phyloP scores from a whole-genome alignment of 768 basidiomycete genomes.

The Naganishia antarctica region DNA sequence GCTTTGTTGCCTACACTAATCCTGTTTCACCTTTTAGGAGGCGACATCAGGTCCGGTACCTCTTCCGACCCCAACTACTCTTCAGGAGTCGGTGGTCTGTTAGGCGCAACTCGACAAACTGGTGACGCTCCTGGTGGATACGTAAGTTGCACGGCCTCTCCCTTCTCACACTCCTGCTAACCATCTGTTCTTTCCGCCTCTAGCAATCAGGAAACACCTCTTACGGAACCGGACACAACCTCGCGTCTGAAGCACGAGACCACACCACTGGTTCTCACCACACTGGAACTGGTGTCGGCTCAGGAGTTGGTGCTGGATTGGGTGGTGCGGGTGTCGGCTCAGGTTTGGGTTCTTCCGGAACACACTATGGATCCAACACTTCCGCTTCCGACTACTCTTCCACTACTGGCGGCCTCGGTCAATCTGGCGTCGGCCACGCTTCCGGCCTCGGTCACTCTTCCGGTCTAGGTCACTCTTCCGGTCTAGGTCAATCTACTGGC shows the following conservation, averaged over 20 bases:
- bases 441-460: too few species aligned
- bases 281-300: slow-evolving; percentile 7
- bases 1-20: too few species aligned
- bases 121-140: slow-evolving; percentile 23
- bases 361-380: slow-evolving; percentile 23
- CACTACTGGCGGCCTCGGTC: slow-evolving; percentile 11
- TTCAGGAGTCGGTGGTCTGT: too few species aligned
- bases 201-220: slow-evolving; percentile 23
- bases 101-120: too few species aligned
- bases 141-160: not conserved
- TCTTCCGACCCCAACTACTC: too few species aligned
- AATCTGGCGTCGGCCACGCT: too few species aligned
- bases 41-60: too few species aligned
- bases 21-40: too few species aligned
- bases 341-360: too few species aligned
- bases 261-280: slow-evolving; percentile 7
- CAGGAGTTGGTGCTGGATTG: not conserved
- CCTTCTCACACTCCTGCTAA: not conserved
- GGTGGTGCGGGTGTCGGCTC: not conserved
- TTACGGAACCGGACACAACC: slow-evolving; percentile 23
- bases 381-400: slow-evolving; percentile 23
- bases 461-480: not conserved
- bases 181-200: not conserved
- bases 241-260: slow-evolving; percentile 19
- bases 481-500: slow-evolving; percentile 2